Base-by-base conservation (phyloP, 2,329 filamentous ascomycete species). In the Stagonosporopsis rhizophila region DNA sequence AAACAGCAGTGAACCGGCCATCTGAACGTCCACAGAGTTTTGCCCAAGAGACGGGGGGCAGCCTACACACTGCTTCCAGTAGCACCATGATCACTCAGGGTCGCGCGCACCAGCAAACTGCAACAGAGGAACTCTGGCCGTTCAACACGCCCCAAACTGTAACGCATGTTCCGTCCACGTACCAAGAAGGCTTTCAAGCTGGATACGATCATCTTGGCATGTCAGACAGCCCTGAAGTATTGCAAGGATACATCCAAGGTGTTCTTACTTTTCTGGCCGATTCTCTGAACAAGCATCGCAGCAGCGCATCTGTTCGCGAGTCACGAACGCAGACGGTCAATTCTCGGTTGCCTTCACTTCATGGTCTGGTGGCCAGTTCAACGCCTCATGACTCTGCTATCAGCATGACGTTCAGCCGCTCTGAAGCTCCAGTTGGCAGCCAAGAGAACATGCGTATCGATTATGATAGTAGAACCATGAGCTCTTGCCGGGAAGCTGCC, bases 141-240 rank as follows among this genome's bases (percentile, higher is more conserved):
- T 61, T 66, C 39, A 47, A 62, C 12, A 53, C 59, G 19, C 52
- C 56, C 2, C 70, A 68, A 39, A 55, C 60, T 9, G 56, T 64
- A 3, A 46, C 50, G 14, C 65, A 72, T 45, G 58, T 67, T 12
- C 68, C 69, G 15, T 67, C 66, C 9, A 76, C 72, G n/a, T 76
- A 73, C 32, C 73, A 76, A 50, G 72, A 76, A 49, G 73, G 72
- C 1, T 76, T 69, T n/a, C 73, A 76, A 51, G 72, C 72, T 17
- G 73, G 73, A 12, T 70, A 72, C n/a, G 66, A 72, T 35, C 73
- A 74, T 40, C 52, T 70, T 35, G 72, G 70, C 14, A 68, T 76
- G 50, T 69, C 72, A 9, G 67, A 69, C 40, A 67, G 56, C 32
- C 58, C 60, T 2, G 73, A 74, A 22, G 70, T 75, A n/a, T 46